Conservation (phyloP, 176 grass and related monocot genomes). For the Raddia distichophylla region DNA sequence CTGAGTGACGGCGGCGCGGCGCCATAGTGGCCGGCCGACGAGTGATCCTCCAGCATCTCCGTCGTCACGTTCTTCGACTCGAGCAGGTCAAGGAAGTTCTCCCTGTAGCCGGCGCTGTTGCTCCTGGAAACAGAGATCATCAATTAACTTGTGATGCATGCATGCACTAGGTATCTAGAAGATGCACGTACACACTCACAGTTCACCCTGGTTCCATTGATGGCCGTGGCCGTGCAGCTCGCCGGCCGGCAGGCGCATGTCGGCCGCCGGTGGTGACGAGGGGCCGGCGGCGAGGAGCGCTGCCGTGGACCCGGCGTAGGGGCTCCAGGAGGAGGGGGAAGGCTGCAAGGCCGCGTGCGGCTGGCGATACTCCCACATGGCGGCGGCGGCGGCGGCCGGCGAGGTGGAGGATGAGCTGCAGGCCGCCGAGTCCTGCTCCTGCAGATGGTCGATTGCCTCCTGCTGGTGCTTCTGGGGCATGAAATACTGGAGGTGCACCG, state of each 20-base stretch:
- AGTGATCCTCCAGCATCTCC: constrained; percentile 45
- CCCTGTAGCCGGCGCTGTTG: constrained; percentile 48
- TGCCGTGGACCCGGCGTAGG: constrained; percentile 31
- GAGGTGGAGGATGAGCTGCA: constrained; percentile 43
- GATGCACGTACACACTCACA: constrained; percentile 36
- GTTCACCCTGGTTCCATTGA: constrained; percentile 48
- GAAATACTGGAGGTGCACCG: constrained; percentile 59
- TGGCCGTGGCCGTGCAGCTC: constrained; percentile 32
- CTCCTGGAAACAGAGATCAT: constrained; percentile 24
- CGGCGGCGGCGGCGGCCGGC: constrained; percentile 8
- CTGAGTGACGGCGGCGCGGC: not conserved
- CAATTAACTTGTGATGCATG: not conserved
- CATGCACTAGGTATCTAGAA: too few relatives aligned
- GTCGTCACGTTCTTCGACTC: constrained; percentile 55
- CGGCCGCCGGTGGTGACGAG: not conserved
- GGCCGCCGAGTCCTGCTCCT: constrained; percentile 19
- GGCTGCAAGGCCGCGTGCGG: constrained; percentile 37
- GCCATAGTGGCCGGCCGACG: constrained; percentile 27
- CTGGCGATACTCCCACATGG: constrained; percentile 59
- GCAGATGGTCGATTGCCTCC: constrained; percentile 18
- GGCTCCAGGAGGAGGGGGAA: constrained; percentile 41
- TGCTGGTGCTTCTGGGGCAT: constrained; percentile 42
- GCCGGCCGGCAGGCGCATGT: constrained; percentile 22
- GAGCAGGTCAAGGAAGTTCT: constrained; percentile 81
- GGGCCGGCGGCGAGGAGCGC: constrained; percentile 40